Evolutionary conservation across 2,329 filamentous ascomycete genomes (phyloP).

Genomic region (Periglandula ipomoeae): DNA sequence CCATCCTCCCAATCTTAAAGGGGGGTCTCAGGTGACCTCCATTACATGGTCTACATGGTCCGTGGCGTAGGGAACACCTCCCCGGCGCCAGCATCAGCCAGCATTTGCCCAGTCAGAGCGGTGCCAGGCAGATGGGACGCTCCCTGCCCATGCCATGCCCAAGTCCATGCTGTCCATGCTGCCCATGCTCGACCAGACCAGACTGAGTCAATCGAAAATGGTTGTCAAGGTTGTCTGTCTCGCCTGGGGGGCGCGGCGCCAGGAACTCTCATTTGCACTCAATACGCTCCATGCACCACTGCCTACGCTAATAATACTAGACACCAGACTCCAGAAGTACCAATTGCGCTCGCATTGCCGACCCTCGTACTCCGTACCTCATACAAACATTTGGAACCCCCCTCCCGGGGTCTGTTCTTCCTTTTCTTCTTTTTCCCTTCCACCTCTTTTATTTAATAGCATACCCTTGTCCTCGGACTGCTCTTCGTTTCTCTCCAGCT

Average conservation of each 20-base stretch:
- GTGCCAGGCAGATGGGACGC: background rate
- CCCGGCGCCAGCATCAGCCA: background rate
- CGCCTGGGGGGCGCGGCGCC: too few relatives aligned
- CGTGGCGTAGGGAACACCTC: background rate
- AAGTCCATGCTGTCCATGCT: too few relatives aligned
- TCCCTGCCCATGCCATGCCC: background rate
- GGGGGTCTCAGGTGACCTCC: constrained; percentile 3
- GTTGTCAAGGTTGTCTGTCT: too few relatives aligned
- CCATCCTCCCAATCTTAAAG: too few relatives aligned
- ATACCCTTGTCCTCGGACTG: background rate
- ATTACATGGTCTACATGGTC: background rate
- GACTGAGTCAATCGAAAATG: too few relatives aligned
- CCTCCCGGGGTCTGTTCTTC: background rate
- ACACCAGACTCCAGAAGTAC: background rate
- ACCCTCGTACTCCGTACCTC: background rate
- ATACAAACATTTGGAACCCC: background rate
- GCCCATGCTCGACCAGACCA: too few relatives aligned
- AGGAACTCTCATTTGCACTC: too few relatives aligned
- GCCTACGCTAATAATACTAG: too few relatives aligned
- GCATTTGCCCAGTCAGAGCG: too few relatives aligned
- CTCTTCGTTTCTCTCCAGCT: background rate
- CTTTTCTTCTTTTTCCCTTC: background rate
- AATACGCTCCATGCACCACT: too few relatives aligned
- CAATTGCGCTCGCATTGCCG: too few relatives aligned
- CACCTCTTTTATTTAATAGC: background rate